Evolutionary conservation across 306 rosid species (phyloP).

Genomic region (Coriaria nepalensis): DNA sequence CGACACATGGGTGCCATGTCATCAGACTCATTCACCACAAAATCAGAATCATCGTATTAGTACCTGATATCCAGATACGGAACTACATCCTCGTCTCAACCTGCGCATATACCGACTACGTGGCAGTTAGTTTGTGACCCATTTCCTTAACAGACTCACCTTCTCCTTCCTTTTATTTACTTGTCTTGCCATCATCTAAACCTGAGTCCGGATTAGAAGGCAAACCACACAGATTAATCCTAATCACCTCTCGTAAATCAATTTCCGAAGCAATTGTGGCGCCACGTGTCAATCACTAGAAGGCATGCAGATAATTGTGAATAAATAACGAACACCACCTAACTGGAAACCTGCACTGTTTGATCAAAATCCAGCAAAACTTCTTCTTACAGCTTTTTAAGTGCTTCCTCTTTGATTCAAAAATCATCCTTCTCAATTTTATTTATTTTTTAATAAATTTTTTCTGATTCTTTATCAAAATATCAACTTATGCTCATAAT

Average conservation of each 20-base stretch:
- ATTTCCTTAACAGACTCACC: background rate
- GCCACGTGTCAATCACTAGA: slow-evolving; percentile 18
- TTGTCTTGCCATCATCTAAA: slow-evolving; percentile 1
- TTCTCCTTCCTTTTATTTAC: slow-evolving; percentile 3
- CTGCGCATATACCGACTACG: slow-evolving; percentile 6
- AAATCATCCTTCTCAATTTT: no score
- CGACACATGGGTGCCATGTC: no score
- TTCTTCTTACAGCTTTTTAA: background rate
- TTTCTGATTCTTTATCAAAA: background rate
- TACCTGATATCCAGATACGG: background rate
- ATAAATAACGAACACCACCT: slow-evolving; percentile 1
- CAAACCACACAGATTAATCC: slow-evolving; percentile 12
- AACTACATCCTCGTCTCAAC: background rate
- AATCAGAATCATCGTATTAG: background rate
- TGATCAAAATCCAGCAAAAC: background rate
- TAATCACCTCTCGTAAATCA: slow-evolving; percentile 11
- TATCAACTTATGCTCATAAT: background rate
- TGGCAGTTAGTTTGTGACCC: slow-evolving; percentile 3
- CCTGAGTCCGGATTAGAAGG: slow-evolving; percentile 22
- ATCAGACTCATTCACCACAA: background rate
- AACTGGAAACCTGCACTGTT: background rate
- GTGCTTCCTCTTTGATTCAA: no score
- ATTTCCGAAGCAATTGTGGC: background rate
- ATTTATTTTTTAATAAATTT: no score
- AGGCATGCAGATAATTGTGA: slow-evolving; percentile 8